These are phyloP conservation scores for Cercospora citrullina DNA, from an alignment of 2,329 filamentous ascomycete genomes.

Conservation along the genomic window DNA sequence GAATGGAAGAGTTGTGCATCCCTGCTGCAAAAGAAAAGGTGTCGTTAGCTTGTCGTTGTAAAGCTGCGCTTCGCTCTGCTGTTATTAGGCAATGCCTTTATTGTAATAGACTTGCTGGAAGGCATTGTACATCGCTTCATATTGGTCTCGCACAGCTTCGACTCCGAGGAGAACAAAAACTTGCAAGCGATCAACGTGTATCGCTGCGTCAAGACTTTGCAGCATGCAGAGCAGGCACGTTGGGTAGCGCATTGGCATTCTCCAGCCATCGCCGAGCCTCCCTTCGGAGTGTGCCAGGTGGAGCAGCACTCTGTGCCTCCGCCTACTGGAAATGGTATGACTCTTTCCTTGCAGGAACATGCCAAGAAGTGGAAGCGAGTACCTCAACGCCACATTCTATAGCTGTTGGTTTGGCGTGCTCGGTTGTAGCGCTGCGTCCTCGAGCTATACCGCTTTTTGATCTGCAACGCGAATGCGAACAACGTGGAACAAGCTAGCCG, in stretches of 20 bases:
- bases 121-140: neutral
- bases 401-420: neutral
- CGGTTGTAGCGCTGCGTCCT: neutral
- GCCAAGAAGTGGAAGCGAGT: neutral
- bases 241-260: neutral
- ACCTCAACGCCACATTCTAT: neutral
- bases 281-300: neutral
- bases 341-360: neutral
- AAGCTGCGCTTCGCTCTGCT: neutral
- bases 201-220: neutral
- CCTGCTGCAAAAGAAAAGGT: neutral
- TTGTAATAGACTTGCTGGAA: neutral
- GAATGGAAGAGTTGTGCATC: neutral
- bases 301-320: neutral
- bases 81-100: neutral
- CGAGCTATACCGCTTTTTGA: neutral
- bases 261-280: neutral
- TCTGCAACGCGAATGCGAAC: neutral
- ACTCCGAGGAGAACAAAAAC: neutral
- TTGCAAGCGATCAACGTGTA: neutral
- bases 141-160: neutral
- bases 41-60: neutral
- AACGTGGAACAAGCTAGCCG: neutral
- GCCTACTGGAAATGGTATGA: neutral
- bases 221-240: neutral